phyloP scores from a whole-genome alignment of 1,284 basidiomycete genomes.

The Paramarasmius palmivorus region DNA sequence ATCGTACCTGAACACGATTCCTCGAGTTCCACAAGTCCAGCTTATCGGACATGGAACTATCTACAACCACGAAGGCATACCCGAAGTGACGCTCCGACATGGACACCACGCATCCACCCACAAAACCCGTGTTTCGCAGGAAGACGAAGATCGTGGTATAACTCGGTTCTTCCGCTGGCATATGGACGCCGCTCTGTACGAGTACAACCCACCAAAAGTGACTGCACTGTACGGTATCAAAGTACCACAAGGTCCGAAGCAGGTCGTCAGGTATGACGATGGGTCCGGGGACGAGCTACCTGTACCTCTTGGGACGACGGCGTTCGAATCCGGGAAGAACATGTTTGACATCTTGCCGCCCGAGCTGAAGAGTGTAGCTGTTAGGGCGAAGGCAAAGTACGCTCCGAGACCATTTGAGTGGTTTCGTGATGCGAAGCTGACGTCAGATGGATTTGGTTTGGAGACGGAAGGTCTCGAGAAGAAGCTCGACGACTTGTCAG shows the following conservation, averaged over 20 bases:
- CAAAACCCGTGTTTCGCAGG: conserved; percentile 52
- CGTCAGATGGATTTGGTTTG: conserved; percentile 71
- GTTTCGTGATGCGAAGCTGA: conserved; percentile 69
- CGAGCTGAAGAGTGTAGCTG: conserved; percentile 61
- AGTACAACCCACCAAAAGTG: conserved; percentile 63
- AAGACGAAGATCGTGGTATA: conserved; percentile 55
- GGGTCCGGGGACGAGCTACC: conserved; percentile 65
- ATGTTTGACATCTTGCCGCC: conserved; percentile 68
- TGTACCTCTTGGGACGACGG: conserved; percentile 70
- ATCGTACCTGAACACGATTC: conserved; percentile 73
- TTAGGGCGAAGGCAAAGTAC: conserved; percentile 64
- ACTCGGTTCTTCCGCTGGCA: conserved; percentile 72
- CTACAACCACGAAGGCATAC: conserved; percentile 63
- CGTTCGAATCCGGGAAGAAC: conserved; percentile 58
- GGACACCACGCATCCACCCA: conserved; percentile 74
- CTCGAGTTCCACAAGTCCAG: conserved; percentile 69
- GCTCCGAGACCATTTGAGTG: conserved; percentile 76
- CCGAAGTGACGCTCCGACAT: conserved; percentile 58
- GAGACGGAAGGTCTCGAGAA: conserved; percentile 69
- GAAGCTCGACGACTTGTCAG: conserved; percentile 54
- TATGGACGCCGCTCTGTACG: conserved; percentile 74
- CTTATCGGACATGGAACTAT: conserved; percentile 72
- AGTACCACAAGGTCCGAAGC: conserved; percentile 56
- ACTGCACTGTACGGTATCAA: conserved; percentile 66
- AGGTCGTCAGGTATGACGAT: conserved; percentile 67